Evolutionary conservation across 345 rosid species (phyloP).

Genomic region (Passiflora organensis): DNA sequence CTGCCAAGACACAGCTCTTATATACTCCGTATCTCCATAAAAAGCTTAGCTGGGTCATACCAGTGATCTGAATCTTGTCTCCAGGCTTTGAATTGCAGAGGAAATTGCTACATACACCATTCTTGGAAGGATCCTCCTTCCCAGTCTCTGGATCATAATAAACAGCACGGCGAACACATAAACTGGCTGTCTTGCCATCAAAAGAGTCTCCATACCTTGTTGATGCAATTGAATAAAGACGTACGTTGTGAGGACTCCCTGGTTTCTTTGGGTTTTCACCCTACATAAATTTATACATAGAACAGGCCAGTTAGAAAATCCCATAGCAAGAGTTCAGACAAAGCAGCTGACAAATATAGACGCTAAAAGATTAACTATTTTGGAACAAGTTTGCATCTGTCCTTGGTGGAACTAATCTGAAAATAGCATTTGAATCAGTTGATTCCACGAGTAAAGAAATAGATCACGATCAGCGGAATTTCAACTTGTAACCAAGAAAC

Average conservation of each 20-base stretch:
- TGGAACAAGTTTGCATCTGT: no score
- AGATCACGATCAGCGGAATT: background rate
- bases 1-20: no score
- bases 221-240: conserved; percentile 94
- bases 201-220: conserved; percentile 88
- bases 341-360: no score
- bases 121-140: conserved; percentile 86
- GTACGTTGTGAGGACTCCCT: conserved; percentile 78
- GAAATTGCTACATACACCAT: conserved; percentile 87
- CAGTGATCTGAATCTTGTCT: conserved; percentile 79
- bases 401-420: no score
- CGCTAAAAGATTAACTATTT: no score
- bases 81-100: conserved; percentile 90
- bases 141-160: conserved; percentile 92
- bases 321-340: background rate
- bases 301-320: background rate
- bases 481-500: background rate
- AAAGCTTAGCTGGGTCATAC: conserved; percentile 30
- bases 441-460: background rate
- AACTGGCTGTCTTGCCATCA: conserved; percentile 83
- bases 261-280: conserved; percentile 98
- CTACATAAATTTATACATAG: conserved; percentile 36
- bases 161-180: conserved; percentile 96
- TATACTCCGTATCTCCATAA: background rate
- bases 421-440: background rate